Base-by-base conservation (phyloP, 2,329 filamentous ascomycete species). In the Calonectria naviculata region DNA sequence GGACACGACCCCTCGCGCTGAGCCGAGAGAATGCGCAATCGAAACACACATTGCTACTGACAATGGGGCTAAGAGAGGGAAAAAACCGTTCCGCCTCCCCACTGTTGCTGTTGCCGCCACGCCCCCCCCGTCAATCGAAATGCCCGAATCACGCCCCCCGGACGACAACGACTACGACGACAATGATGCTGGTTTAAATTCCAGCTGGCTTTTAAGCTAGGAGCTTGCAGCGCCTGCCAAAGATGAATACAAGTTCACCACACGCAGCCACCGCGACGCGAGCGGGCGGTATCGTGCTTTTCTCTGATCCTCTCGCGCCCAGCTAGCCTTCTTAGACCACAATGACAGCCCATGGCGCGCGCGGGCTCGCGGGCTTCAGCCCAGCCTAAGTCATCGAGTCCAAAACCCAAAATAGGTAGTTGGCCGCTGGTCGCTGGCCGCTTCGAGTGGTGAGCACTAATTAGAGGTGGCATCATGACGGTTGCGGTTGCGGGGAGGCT, bases 231-330 rank as follows among this genome's bases (percentile, higher is more conserved):
- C 44, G 71, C 44, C 49, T 19, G 46, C 44, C 52, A 38, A 61
- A 70, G 21, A 68, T 52, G 65, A 56, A 65, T 52, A 38, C 26
- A 62, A 56, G 28, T 44, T 34, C 67, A 73, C 68, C 41, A 54
- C 41, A 54, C 52, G 63, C 60, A 65, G 67, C 72, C 67, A 77
- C 69, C 54, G 36, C 74, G 74, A 76, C 62, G 66, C 73, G 44
- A 49, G 52, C 68, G 42, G 68, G 64, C 46, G 52, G 66, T 34
- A 54, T 65, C 56, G 47, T 47, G 44, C 58, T 74, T 68, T 65
- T 42, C 41, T 71, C 42, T 38, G 31, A 3, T 24, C 38, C 52
- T 24, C n/a, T 36, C 52, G 12, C 7, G 10, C 29, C 29, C 31
- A 58, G 38, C 52, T 38, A 58, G 31, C 52, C 21, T 15, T 58